Evolutionary conservation across 2,329 filamentous ascomycete species (phyloP).

Genomic region (Magnaporthales sp.): DNA sequence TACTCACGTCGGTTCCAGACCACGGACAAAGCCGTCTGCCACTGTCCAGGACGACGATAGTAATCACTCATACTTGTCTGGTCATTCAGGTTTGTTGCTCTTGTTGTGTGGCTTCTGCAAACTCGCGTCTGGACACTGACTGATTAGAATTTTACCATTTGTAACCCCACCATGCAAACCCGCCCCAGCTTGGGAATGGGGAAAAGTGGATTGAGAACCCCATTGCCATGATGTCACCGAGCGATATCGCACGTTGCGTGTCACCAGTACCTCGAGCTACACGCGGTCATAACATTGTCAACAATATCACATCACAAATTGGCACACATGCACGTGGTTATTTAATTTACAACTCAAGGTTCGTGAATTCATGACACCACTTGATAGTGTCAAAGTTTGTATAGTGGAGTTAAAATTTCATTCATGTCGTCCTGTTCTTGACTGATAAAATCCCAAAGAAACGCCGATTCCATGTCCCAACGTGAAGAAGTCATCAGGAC

Average conservation of each 20-base stretch:
- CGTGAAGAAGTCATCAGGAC: neutral
- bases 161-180: neutral
- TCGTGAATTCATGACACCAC: neutral
- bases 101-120: neutral
- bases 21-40: neutral
- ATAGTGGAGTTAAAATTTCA: neutral
- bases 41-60: neutral
- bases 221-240: neutral
- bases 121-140: neutral
- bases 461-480: slow-evolving; percentile 2
- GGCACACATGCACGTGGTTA: neutral
- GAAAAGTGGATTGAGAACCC: neutral
- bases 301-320: neutral
- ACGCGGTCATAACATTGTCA: too few species aligned
- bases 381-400: neutral
- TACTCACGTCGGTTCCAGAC: neutral
- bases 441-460: slow-evolving; percentile 3
- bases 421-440: slow-evolving; percentile 1
- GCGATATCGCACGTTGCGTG: neutral
- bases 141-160: neutral
- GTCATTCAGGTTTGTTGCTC: neutral
- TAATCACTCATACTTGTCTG: neutral
- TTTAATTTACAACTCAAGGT: neutral
- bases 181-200: neutral
- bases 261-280: neutral